Percentiles rank a stretch among this genome's conserved stretches.
These are phyloP conservation scores for Synchytrium microbalum DNA, from an alignment of 371 early-diverging fungal genomes.

Conservation along the genomic window DNA sequence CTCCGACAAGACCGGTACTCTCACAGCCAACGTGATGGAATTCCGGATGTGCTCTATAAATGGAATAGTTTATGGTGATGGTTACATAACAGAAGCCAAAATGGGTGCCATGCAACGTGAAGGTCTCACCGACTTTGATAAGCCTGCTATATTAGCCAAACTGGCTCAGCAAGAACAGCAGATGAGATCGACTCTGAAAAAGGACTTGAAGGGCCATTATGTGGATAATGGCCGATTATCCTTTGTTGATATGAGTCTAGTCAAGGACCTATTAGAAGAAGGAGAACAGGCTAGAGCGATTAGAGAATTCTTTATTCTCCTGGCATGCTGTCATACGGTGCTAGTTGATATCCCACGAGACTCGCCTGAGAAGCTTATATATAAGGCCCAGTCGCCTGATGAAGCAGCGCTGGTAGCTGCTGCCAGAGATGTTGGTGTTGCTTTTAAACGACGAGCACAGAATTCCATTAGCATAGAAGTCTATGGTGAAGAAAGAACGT, in stretches of 20 bases:
- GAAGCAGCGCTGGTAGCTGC: constrained; percentile 96
- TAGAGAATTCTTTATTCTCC: constrained; percentile 71
- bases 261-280: constrained; percentile 48
- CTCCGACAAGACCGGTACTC: constrained; percentile 96
- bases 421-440: constrained; percentile 71
- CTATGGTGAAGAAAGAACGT: constrained; percentile 36
- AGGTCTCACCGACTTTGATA: constrained; percentile 16
- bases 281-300: constrained; percentile 35
- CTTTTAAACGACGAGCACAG: constrained; percentile 45
- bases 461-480: constrained; percentile 24
- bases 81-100: constrained; percentile 25
- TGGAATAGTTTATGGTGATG: constrained; percentile 68
- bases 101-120: constrained; percentile 21
- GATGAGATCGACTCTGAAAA: constrained; percentile 47
- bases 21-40: constrained; percentile 93
- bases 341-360: constrained; percentile 59
- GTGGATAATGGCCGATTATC: constrained; percentile 48
- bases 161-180: constrained; percentile 46
- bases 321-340: constrained; percentile 92
- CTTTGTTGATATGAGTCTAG: constrained; percentile 77
- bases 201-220: constrained; percentile 51
- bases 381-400: constrained; percentile 99
- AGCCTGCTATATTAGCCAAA: constrained; percentile 17
- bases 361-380: constrained; percentile 22
- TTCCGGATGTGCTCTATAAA: constrained; percentile 81